phyloP scores from a whole-genome alignment of 192 early-diverging fungal species.

The Coemansia sp. region DNA sequence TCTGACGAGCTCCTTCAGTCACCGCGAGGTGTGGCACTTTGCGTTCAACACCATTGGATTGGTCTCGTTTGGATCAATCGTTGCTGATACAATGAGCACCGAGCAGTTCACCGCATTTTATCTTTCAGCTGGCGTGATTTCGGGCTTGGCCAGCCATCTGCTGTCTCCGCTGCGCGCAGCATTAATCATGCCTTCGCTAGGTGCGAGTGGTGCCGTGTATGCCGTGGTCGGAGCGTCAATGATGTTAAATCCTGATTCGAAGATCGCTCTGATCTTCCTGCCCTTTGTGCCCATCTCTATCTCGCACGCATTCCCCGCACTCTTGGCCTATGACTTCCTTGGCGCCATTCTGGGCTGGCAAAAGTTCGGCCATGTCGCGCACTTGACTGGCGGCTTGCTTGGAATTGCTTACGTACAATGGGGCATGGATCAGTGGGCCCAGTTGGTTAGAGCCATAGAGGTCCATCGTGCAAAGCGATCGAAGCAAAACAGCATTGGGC shows the following conservation, averaged over 20 bases:
- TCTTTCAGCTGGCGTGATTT: conserved; percentile 66
- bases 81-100: conserved; percentile 61
- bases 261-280: conserved; percentile 67
- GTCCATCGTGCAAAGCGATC: neutral
- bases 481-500: neutral
- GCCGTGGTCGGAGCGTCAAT: conserved; percentile 68
- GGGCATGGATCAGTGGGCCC: conserved; percentile 40
- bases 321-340: conserved; percentile 71
- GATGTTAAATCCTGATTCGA: conserved; percentile 62
- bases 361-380: conserved; percentile 78
- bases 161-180: conserved; percentile 44
- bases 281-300: conserved; percentile 62
- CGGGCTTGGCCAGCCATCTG: conserved; percentile 72
- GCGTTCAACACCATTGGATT: conserved; percentile 82
- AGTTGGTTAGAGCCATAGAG: neutral
- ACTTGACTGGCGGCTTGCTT: conserved; percentile 68
- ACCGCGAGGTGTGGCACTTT: conserved; percentile 75
- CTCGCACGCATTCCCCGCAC: conserved; percentile 67
- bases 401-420: conserved; percentile 64
- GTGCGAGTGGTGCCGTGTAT: conserved; percentile 85
- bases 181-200: conserved; percentile 68
- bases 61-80: conserved; percentile 64
- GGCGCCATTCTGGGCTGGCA: conserved; percentile 77
- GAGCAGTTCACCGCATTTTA: conserved; percentile 85
- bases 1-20: conserved; percentile 80